These are phyloP conservation scores for Trypanosoma rangeli DNA, from an alignment of 208 protist genomes.

Conservation along the genomic window DNA sequence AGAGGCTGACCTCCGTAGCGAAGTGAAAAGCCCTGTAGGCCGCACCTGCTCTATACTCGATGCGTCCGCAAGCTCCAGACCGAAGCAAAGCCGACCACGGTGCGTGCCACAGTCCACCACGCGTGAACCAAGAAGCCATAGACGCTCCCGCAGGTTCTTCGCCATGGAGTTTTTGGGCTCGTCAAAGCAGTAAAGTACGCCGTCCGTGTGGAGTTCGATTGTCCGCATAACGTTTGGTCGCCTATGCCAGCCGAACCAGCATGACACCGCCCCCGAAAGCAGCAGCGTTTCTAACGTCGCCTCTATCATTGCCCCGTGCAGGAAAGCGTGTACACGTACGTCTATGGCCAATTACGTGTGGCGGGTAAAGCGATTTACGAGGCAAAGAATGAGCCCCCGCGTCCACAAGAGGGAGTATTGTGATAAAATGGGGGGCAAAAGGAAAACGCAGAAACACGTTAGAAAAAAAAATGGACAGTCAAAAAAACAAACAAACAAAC, in stretches of 20 bases:
- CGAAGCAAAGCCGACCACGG: constrained; percentile 16
- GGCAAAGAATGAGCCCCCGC: no score
- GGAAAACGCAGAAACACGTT: no score
- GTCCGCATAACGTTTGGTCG: constrained; percentile 31
- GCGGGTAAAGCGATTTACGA: no score
- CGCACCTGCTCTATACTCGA: constrained; percentile 3
- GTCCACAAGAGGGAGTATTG: no score
- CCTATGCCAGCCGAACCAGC: constrained; percentile 32
- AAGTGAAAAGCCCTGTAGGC: constrained; percentile 4
- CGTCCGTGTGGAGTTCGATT: constrained; percentile 56
- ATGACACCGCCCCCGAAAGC: constrained; percentile 32
- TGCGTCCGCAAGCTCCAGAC: constrained; percentile 4
- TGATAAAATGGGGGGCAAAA: no score
- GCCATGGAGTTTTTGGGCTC: constrained; percentile 61
- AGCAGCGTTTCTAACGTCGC: constrained; percentile 51
- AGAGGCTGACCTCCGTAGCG: neutral
- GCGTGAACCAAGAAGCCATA: constrained; percentile 47
- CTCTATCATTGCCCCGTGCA: constrained; percentile 20
- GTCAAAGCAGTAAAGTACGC: constrained; percentile 62
- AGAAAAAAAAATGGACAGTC: no score
- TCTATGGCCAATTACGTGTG: neutral
- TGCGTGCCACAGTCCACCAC: constrained; percentile 44
- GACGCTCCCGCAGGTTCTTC: constrained; percentile 51
- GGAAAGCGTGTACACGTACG: constrained; percentile 9
- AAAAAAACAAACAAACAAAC: no score